Evolutionary conservation across 2,329 filamentous ascomycete species (phyloP), one percentile per base, ranked within the genome.

Genomic region (Xylariales sp.): DNA sequence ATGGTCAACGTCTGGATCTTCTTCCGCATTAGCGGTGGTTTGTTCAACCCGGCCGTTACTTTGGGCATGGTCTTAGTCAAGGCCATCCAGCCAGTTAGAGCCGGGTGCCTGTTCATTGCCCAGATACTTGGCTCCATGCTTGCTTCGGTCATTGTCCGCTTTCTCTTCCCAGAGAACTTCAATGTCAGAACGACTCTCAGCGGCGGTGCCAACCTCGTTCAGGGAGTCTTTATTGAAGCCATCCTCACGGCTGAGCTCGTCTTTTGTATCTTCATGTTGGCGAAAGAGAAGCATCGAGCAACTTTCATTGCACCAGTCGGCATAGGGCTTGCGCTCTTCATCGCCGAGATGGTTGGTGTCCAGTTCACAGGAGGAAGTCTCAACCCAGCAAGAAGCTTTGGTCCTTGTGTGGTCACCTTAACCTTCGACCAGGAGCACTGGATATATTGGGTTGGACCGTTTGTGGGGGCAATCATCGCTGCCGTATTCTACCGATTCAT

Each of bases 231-330:
- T 52, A 73, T 78, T 43, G 75, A 78, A 52, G 67, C 71, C 54
- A 69, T 78, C 46, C 61, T 78, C 19, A 78, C 74, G 2, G 65
- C 71, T 1, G 65, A 76, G 53, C 59, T 78, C 10, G 67, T 77
- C 18, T 65, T 78, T 32, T 70, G 73, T 3, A 71, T 78, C 41
- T 69, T 75, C 54, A 80, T 81, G 76, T 61, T 81, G 36, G 77
- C 76, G 2, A 72, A 71, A 10, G 76, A 81, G 48, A 82, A 83
- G 56, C 78, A 82, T 56, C 75, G 75, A 46, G 74, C 73, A 1
- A 82, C 78, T 0, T 83, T 71, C 52, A 64, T 83, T 5, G 80
- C 79, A 0, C 80, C 80, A 0, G 61, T 84, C 1, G 79, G 76
- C 2, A 82, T 84, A 48, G 81, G 80, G 0, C 56, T 83, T 3